Evolutionary conservation across 2,329 filamentous ascomycete species (phyloP), one percentile per base, ranked within the genome.

Genomic region (Fusarium nisikadoi): DNA sequence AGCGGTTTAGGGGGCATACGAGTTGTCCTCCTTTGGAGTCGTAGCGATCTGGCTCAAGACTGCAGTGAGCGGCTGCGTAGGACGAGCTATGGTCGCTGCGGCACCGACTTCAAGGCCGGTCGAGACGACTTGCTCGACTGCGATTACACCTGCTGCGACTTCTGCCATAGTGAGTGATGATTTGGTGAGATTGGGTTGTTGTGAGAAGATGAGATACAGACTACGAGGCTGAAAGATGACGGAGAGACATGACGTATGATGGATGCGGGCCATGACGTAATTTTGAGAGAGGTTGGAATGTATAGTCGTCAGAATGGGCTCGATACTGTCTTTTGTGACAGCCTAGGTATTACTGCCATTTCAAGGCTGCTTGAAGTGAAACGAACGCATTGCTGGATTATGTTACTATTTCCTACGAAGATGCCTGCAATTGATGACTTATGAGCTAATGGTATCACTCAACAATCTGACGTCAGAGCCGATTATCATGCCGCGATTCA

Each of bases 41-140:
- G 47, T 38, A 8, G 72, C 72, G 11, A 75, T 64, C 52, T 75
- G 72, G 29, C 63, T 75, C n/a, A 75, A 58, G 7, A 75, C 58
- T 29, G 70, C 72, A 12, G 50, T 71, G 25, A 75, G 45, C 6
- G 72, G 72, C 23, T 75, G 70, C 19, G 72, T 71, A n/a, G 72
- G 72, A 17, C 52, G 61, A 1, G 72, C 72, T 16, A 75, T 50
- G 0, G 67, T 62, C 2, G 70, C 72, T 47, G 67, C 72, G 4
- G 63, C 72, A 6, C 72, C 72, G 13, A 72, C 72, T 29, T 75
- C 29, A 4, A 75, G 36, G 12, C 70, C 72, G 1, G 72, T 75
- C 8, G 72, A 73, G 29, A 75, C 36, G 25, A 73, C 39, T n/a
- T 75, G 72, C n/a, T 75, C 72, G 5, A 38, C 67, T 14, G 69